Evolutionary conservation across 192 early-diverging fungal species (phyloP).

Genomic region (Haplosporangium gracile): DNA sequence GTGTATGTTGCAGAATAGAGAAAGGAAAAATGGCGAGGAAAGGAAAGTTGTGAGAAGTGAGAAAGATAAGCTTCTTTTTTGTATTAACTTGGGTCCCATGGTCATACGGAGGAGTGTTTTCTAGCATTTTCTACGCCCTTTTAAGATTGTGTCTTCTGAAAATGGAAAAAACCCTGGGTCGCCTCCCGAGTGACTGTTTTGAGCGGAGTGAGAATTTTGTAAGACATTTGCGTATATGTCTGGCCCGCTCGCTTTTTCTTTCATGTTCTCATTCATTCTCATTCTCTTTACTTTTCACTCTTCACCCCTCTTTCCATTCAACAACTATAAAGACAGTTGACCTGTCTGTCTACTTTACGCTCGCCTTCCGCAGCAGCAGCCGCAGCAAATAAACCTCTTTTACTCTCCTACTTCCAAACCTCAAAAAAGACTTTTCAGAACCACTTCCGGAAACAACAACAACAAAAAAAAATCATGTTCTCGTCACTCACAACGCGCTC

Average conservation of each 20-base stretch:
- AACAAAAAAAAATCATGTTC: background rate
- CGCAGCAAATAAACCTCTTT: background rate
- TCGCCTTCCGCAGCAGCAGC: constrained; percentile 1
- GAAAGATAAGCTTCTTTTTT: background rate
- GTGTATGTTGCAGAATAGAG: background rate
- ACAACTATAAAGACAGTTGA: too few relatives aligned
- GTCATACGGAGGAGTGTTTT: background rate
- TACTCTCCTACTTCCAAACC: background rate
- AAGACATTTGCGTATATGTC: background rate
- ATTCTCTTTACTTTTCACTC: background rate
- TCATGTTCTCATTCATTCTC: background rate
- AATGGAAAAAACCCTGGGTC: background rate
- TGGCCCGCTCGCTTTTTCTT: background rate
- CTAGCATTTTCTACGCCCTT: background rate
- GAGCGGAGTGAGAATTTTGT: constrained; percentile 3
- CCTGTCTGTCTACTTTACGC: too few relatives aligned
- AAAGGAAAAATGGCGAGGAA: background rate
- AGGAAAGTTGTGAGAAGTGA: constrained; percentile 7
- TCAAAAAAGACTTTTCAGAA: background rate
- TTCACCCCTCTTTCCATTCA: background rate
- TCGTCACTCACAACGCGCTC: constrained; percentile 6
- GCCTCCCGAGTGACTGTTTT: background rate
- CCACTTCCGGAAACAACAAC: background rate
- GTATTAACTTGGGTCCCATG: background rate
- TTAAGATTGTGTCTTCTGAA: background rate